A percentile compares a stretch with the other conserved stretches of the same genome.
These are phyloP conservation scores for Lactuca saligna DNA, from an alignment of 129 eudicot species.

Conservation along the genomic window DNA sequence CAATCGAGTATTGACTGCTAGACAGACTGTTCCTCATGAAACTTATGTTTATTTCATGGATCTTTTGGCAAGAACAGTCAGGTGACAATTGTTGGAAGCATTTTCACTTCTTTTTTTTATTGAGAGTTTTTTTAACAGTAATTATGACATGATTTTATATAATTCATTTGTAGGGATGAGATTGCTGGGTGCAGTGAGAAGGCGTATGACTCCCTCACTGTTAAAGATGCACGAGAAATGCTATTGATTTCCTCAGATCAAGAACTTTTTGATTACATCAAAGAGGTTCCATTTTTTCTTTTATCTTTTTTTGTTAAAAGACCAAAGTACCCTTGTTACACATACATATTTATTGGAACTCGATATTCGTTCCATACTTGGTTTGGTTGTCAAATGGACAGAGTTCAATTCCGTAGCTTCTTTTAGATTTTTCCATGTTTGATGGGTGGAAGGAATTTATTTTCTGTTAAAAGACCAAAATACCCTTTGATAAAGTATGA, in stretches of 20 bases:
- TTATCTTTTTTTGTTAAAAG: background rate
- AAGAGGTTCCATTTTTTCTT: conserved; percentile 36
- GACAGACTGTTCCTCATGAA: conserved; percentile 92
- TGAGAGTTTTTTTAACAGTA: background rate
- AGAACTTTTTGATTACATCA: conserved; percentile 67
- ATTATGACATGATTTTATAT: background rate
- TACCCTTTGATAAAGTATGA: background rate
- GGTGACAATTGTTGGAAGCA: conserved; percentile 33
- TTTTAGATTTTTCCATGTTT: too few species aligned
- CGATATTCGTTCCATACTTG: too few species aligned
- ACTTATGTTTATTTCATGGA: conserved; percentile 91
- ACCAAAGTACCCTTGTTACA: background rate
- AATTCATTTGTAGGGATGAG: conserved; percentile 69
- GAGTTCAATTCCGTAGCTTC: too few species aligned
- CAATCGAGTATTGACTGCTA: conserved; percentile 90
- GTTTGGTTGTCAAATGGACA: too few species aligned
- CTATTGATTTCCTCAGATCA: conserved; percentile 71
- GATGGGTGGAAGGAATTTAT: too few species aligned
- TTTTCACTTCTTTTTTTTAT: background rate
- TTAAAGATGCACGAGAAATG: conserved; percentile 72
- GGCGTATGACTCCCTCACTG: conserved; percentile 84
- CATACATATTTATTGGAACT: too few species aligned
- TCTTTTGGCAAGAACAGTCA: conserved; percentile 83
- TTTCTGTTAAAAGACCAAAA: background rate
- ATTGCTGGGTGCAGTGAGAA: conserved; percentile 98